Evolutionary conservation across 352 stramenopile genomes (phyloP).

Genomic region (Globisporangium cylindrosporum): DNA sequence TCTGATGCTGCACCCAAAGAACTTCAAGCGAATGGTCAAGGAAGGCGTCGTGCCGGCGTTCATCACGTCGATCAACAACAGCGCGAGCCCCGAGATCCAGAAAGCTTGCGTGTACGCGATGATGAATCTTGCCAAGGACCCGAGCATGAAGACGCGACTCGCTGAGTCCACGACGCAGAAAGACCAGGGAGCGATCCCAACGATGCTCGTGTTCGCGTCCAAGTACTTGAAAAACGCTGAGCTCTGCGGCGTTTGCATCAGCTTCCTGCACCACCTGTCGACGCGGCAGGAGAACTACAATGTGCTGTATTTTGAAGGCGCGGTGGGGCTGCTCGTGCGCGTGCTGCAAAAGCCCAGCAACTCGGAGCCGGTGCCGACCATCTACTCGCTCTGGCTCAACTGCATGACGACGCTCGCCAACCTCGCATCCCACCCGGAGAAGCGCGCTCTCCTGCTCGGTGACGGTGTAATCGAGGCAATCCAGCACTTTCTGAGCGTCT

Average conservation of each 20-base stretch:
- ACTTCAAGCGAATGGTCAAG: constrained; percentile 73
- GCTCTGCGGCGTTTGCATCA: constrained; percentile 63
- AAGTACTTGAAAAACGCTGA: constrained; percentile 55
- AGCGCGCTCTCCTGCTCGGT: constrained; percentile 42
- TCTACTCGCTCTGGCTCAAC: constrained; percentile 58
- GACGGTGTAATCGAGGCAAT: constrained; percentile 66
- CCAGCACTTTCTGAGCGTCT: constrained; percentile 52
- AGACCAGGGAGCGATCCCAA: constrained; percentile 51
- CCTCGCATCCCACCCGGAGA: constrained; percentile 39
- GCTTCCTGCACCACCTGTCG: constrained; percentile 73
- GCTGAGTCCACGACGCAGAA: constrained; percentile 38
- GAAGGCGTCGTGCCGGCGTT: constrained; percentile 75
- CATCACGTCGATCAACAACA: constrained; percentile 49
- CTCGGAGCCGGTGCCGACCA: constrained; percentile 30
- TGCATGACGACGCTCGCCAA: constrained; percentile 54
- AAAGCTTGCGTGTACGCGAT: constrained; percentile 79
- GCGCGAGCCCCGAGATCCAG: constrained; percentile 61
- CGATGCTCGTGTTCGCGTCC: constrained; percentile 62
- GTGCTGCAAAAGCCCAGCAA: constrained; percentile 46
- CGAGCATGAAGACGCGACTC: constrained; percentile 68
- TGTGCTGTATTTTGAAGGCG: constrained; percentile 61
- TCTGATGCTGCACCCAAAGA: constrained; percentile 77
- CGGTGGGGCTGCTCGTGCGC: constrained; percentile 51
- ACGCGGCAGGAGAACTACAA: constrained; percentile 58
- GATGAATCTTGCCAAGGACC: constrained; percentile 65